These are phyloP conservation scores for Astrocystis sublimbata DNA, from an alignment of 495 filamentous ascomycete species.

Conservation along the genomic window DNA sequence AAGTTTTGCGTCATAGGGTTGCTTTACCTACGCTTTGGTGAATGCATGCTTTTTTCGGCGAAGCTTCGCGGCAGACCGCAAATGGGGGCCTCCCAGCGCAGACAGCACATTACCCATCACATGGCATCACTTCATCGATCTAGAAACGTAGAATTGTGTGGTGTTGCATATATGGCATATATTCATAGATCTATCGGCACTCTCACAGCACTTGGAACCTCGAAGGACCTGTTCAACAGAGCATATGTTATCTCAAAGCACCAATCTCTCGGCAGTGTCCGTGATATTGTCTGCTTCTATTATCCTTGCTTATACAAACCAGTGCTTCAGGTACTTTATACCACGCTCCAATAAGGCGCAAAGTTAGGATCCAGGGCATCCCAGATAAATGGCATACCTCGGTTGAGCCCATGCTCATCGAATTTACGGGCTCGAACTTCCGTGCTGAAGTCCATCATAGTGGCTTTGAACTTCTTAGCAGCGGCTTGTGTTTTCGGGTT, in stretches of 20 bases:
- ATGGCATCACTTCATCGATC: neutral
- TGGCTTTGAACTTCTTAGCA: slow-evolving; percentile 16
- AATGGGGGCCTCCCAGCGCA: neutral
- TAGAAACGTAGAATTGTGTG: neutral
- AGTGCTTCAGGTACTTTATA: neutral
- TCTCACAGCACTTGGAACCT: no score
- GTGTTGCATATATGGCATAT: neutral
- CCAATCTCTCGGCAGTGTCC: no score
- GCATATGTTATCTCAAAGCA: no score
- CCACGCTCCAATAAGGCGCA: slow-evolving; percentile 16
- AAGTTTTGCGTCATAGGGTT: no score
- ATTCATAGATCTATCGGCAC: no score
- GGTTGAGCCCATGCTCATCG: slow-evolving; percentile 31
- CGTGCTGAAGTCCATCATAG: slow-evolving; percentile 30
- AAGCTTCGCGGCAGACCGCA: neutral
- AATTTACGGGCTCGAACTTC: slow-evolving; percentile 29
- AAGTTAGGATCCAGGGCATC: slow-evolving; percentile 30
- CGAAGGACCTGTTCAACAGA: no score
- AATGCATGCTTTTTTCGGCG: neutral
- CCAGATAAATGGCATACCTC: slow-evolving; percentile 44
- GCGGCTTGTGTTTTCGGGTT: slow-evolving; percentile 20
- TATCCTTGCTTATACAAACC: no score
- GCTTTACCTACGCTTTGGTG: neutral
- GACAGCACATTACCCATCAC: neutral
- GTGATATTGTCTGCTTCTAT: neutral